Conservation (phyloP, 257 asterid species). For the Ocimum tenuiflorum region DNA sequence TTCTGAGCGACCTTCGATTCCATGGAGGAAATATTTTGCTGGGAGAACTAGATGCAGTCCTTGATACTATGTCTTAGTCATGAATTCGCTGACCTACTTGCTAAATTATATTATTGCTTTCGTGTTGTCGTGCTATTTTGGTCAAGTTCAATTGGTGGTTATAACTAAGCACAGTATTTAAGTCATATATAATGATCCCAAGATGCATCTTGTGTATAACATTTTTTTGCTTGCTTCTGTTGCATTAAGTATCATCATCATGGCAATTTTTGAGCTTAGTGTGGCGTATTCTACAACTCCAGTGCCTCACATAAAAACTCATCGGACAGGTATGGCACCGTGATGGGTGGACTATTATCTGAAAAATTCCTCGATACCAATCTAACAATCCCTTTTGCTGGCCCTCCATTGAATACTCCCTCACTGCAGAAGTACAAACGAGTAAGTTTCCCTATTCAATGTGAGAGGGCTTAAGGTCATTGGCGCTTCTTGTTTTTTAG, state of each 20-base stretch:
- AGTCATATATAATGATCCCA: neutral
- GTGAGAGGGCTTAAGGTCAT: neutral
- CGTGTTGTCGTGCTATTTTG: neutral
- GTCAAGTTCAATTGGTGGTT: neutral
- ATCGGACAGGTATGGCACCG: conserved; percentile 80
- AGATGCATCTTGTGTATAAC: neutral
- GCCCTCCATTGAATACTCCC: conserved; percentile 83
- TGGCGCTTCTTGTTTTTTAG: neutral
- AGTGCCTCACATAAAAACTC: conserved; percentile 11
- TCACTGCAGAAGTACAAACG: conserved; percentile 96
- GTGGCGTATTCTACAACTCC: neutral
- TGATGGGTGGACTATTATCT: conserved; percentile 93
- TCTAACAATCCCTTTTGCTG: conserved; percentile 80
- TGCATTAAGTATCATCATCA: neutral
- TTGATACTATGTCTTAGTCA: neutral
- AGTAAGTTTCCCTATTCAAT: conserved; percentile 31
- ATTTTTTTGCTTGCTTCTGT: neutral
- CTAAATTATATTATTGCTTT: neutral
- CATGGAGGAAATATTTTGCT: too few species aligned
- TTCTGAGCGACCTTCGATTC: neutral
- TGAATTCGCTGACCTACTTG: neutral
- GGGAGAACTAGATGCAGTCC: neutral
- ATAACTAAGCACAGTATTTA: neutral
- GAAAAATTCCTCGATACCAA: conserved; percentile 92
- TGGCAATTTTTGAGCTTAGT: neutral